Conservation (phyloP, 768 basidiomycete species). For the Candolleomyces efflorescens region DNA sequence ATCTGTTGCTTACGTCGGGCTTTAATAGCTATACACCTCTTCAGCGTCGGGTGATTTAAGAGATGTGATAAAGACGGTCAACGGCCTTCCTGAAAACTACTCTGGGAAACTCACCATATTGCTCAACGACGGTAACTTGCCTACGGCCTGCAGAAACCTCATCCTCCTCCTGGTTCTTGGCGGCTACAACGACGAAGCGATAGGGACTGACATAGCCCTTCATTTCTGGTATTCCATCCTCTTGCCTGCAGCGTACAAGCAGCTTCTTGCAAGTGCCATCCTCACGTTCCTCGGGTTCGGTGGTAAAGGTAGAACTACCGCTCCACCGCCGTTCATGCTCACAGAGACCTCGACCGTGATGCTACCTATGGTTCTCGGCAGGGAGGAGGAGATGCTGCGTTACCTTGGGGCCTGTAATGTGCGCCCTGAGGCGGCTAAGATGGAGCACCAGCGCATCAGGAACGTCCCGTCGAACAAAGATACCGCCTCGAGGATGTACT, state of each 20-base stretch:
- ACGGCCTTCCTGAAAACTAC: conserved; percentile 33
- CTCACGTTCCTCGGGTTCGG: neutral
- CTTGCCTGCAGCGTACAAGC: conserved; percentile 27
- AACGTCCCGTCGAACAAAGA: conserved; percentile 27
- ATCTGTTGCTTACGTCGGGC: neutral
- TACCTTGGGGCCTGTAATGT: conserved; percentile 23
- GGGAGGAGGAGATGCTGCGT: conserved; percentile 21
- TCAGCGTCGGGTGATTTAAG: conserved; percentile 43
- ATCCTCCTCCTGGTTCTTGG: conserved; percentile 32
- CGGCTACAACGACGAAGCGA: conserved; percentile 18
- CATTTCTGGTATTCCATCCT: conserved; percentile 43
- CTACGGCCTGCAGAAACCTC: conserved; percentile 30
- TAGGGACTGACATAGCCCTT: conserved; percentile 37
- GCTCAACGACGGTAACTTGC: conserved; percentile 30
- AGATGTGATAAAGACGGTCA: conserved; percentile 34
- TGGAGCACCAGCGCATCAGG: conserved; percentile 26
- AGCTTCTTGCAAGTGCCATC: conserved; percentile 12
- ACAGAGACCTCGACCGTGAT: neutral
- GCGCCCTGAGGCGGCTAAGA: conserved; percentile 22
- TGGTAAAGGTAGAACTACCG: too few species aligned
- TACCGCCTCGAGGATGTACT: conserved; percentile 28
- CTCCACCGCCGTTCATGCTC: too few species aligned
- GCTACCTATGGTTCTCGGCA: neutral
- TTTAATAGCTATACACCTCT: neutral
- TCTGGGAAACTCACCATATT: conserved; percentile 30